These are phyloP conservation scores for Boletus insuetus DNA, from an alignment of 768 basidiomycete genomes.

Conservation along the genomic window DNA sequence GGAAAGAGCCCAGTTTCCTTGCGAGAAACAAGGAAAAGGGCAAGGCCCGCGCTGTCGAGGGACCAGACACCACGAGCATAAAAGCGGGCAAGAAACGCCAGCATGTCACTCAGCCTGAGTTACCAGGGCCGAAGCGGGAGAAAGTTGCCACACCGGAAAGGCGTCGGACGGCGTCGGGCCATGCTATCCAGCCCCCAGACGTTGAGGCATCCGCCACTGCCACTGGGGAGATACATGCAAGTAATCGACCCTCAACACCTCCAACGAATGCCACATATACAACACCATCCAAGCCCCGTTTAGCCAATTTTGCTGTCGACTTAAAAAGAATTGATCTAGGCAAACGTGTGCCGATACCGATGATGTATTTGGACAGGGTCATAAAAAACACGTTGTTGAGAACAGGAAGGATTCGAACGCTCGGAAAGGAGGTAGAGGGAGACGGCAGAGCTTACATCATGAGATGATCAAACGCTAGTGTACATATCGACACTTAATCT, in stretches of 20 bases:
- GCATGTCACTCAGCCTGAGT: conserved; percentile 3
- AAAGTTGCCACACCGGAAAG: conserved; percentile 1
- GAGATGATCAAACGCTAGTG: background rate
- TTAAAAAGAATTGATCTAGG: conserved; percentile 13
- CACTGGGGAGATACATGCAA: background rate
- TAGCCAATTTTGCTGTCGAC: conserved; percentile 21
- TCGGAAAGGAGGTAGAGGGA: conserved; percentile 11
- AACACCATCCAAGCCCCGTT: conserved; percentile 12
- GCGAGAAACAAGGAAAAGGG: conserved; percentile 19
- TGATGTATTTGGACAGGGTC: conserved; percentile 7
- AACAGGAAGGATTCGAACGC: conserved; percentile 28
- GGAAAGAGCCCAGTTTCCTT: conserved; percentile 34
- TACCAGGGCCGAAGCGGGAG: conserved; percentile 13
- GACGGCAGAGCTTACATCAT: conserved; percentile 25
- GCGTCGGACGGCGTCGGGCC: background rate
- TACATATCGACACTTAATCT: background rate
- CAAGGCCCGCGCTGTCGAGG: conserved; percentile 11
- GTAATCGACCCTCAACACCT: background rate
- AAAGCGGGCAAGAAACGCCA: conserved; percentile 16
- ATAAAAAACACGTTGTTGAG: conserved; percentile 17
- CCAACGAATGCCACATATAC: background rate
- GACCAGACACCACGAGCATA: background rate
- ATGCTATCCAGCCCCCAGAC: background rate
- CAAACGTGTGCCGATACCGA: conserved; percentile 1
- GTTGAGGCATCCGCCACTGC: background rate